Conservation (phyloP, 192 early-diverging fungal species). For the Linnemannia schmuckeri region DNA sequence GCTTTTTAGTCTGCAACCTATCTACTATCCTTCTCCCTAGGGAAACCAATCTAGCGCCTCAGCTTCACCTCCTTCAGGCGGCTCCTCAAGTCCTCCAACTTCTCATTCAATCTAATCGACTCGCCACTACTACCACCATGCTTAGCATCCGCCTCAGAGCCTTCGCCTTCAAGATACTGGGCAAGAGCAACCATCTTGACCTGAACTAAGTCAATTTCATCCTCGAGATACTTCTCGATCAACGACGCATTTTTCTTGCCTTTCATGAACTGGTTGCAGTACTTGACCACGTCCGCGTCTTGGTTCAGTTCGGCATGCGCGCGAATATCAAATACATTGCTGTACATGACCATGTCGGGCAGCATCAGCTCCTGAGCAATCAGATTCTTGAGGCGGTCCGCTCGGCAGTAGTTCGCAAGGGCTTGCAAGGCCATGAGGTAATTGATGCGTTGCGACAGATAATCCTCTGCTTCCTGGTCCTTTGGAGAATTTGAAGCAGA, state of each 20-base stretch:
- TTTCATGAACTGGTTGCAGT: not conserved
- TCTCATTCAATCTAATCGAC: too few species aligned
- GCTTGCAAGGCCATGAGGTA: not conserved
- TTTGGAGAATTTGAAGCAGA: too few species aligned
- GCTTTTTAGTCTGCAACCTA: too few species aligned
- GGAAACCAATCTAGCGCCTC: too few species aligned
- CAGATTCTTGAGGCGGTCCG: not conserved
- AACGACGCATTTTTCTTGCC: not conserved
- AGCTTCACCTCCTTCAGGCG: too few species aligned
- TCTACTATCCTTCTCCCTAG: too few species aligned
- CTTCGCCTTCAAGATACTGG: not conserved
- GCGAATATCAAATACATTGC: not conserved
- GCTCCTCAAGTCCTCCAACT: too few species aligned
- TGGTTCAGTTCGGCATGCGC: not conserved
- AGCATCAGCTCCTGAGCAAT: not conserved
- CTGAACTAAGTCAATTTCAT: not conserved
- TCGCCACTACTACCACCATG: too few species aligned
- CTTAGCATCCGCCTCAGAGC: too few species aligned
- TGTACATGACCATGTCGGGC: not conserved
- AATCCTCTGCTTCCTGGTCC: not conserved
- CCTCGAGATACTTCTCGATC: conserved; percentile 4
- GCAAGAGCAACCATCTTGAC: not conserved
- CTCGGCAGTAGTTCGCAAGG: not conserved
- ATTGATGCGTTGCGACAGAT: not conserved
- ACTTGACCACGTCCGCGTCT: not conserved